Evolutionary conservation across 2,329 filamentous ascomycete genomes (phyloP), one percentile per base, ranked within the genome.

Genomic region (Neofusicoccum cordaticola): DNA sequence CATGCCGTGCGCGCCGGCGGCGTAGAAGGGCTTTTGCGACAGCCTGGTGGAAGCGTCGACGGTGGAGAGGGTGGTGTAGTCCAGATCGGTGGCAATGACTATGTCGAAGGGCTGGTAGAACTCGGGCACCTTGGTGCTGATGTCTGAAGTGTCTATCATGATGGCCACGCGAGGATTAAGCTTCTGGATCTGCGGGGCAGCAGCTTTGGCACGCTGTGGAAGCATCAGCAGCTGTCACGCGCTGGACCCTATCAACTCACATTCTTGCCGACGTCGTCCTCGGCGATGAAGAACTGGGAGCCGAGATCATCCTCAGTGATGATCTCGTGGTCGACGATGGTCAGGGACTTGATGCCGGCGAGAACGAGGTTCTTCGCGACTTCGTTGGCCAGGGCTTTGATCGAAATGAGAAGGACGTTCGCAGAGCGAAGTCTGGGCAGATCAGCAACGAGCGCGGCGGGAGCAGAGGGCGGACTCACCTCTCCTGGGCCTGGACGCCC

Each of bases 361-460:
- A 99, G 87, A 17, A 97, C 94, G 22, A 99, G 88, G 75, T 98
- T 99, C 82, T 99, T 99, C 68, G 95, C 93, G 63, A 98, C 90
- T 79, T 99, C 95, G 75, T 94, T 96, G 65, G 91, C 93, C 15
- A 99, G 86, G 0, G 91, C 93, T 73, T 90, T 91, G 77, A 97
- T 88, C 35, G 89, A 93, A 69, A 99, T 89, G 67, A 99, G 86
- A 51, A 98, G 88, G 70, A 99, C 90, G 73, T 93, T 93, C 66
- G 95, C 92, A 66, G 86, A 90, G 71, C 94, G 92, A 65, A 99
- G 93, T 74, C 90, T 92, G 64, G 39, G 9, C 17, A 5, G 27
- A 31, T 58, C 27, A 58, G 53, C 45, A 17, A n/a, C 13, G 12
- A 3, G 13, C 11, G 13, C 22, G 13, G 13, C 2, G 53, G 13